Evolutionary conservation across 331 rosid genomes (phyloP).

Genomic region (Malus hybrid): DNA sequence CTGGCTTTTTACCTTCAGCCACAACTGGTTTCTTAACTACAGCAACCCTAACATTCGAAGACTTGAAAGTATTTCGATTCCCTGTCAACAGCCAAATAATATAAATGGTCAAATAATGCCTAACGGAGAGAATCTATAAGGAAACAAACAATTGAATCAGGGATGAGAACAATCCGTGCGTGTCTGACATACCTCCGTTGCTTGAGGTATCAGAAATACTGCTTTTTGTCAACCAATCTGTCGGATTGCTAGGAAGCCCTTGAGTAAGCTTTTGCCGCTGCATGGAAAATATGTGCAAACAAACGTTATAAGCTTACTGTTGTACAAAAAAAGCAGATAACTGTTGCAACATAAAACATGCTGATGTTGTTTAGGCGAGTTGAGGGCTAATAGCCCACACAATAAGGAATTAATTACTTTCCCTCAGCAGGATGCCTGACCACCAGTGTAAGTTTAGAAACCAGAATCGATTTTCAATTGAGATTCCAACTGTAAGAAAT

Average conservation of each 20-base stretch:
- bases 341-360: not conserved
- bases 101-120: not conserved
- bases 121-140: not conserved
- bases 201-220: constrained; percentile 18
- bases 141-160: not conserved
- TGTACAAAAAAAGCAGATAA: not conserved
- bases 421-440: not conserved
- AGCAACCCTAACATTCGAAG: constrained; percentile 36
- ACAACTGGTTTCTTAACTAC: constrained; percentile 40
- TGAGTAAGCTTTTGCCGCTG: constrained; percentile 47
- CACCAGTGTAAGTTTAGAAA: not conserved
- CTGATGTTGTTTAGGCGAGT: not conserved
- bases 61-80: constrained; percentile 23
- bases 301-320: not conserved
- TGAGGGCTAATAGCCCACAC: too few relatives aligned
- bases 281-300: constrained; percentile 15
- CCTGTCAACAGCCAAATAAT: constrained; percentile 33
- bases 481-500: not conserved
- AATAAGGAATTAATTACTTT: too few relatives aligned
- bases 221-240: constrained; percentile 37
- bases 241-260: constrained; percentile 35
- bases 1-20: constrained; percentile 4
- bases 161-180: not conserved
- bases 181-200: constrained; percentile 29
- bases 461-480: not conserved